Evolutionary conservation across 805 yeast genomes (phyloP), one percentile per base, ranked within the genome.

Genomic region (Metschnikowia dekortorum): DNA sequence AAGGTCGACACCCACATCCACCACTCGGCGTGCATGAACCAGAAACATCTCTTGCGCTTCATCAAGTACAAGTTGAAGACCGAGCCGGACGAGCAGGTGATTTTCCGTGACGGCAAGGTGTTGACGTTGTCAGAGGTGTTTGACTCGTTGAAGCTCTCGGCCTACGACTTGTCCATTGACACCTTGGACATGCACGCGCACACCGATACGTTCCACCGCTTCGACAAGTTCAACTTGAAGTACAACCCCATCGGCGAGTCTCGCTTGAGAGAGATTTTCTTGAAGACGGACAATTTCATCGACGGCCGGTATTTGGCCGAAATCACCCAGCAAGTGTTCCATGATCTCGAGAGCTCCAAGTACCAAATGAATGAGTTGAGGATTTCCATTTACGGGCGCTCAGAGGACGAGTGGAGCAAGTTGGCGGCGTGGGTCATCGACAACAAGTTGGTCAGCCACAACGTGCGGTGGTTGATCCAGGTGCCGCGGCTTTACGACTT

Each of bases 101-200:
- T 95, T 45, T 85, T 80, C 69, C 85, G 99, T 73, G 99, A 94
- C 71, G 96, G 92, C 16, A 83, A 88, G 64, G 81, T 89, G 7
- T 78, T 94, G 62, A 87, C 97, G 0, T 76, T 94, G 57, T 80
- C 76, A n/a, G 85, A 92, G 65, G 99, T 94, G 44, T 94, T 94
- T 70, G 80, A 90, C 63, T 90, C 98, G 35, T 78, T 94, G 66
- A 84, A 89, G 49, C 78, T 94, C 53, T 85, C 96, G 0, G 98
- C 97, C 1, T 94, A 95, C 65, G 99, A 94, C 65, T 75, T 94
- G 52, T 87, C 96, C 51, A 94, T 94, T 61, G 99, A 94, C 63
- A 95, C 99, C 1, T 78, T 94, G 58, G 99, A 94, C 69, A 94
- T 94, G 99, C 99, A 94, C 69, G 99, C 99, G 5, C 99, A 94